These are phyloP conservation scores for Microcera coccophila DNA, from an alignment of 2,329 filamentous ascomycete species.

Conservation along the genomic window DNA sequence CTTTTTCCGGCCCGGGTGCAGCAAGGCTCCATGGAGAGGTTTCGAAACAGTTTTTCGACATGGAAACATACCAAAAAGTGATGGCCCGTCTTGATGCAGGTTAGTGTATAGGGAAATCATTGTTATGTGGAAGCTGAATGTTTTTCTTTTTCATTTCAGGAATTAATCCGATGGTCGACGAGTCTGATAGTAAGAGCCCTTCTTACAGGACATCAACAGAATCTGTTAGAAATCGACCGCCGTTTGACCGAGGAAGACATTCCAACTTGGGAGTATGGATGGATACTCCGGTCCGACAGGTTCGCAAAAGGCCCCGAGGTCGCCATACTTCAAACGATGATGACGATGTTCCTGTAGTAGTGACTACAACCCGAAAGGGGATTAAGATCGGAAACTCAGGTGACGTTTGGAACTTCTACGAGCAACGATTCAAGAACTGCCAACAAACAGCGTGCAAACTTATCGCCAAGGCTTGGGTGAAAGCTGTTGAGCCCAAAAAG, in stretches of 20 bases:
- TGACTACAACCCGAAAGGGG: constrained; percentile 37
- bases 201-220: constrained; percentile 23
- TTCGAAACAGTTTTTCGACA: constrained; percentile 45
- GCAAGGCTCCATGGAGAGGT: constrained; percentile 36
- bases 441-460: constrained; percentile 70
- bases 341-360: constrained; percentile 38
- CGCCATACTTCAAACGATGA: constrained; percentile 40
- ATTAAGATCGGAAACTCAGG: constrained; percentile 53
- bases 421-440: constrained; percentile 58
- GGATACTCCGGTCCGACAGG: constrained; percentile 27
- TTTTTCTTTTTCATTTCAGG: constrained; percentile 27
- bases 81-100: constrained; percentile 38
- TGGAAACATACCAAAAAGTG: constrained; percentile 40
- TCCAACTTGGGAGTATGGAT: constrained; percentile 33
- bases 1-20: constrained; percentile 42
- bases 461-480: constrained; percentile 72
- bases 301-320: constrained; percentile 29
- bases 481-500: constrained; percentile 71
- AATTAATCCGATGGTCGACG: constrained; percentile 32
- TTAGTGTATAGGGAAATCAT: constrained; percentile 23
- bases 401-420: constrained; percentile 57
- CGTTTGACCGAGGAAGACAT: constrained; percentile 30
- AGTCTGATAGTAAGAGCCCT: constrained; percentile 27
- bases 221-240: constrained; percentile 25
- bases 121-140: constrained; percentile 10